Evolutionary conservation across 345 rosid genomes (phyloP), one percentile per base, ranked within the genome.

Genomic region (Populus davidiana): DNA sequence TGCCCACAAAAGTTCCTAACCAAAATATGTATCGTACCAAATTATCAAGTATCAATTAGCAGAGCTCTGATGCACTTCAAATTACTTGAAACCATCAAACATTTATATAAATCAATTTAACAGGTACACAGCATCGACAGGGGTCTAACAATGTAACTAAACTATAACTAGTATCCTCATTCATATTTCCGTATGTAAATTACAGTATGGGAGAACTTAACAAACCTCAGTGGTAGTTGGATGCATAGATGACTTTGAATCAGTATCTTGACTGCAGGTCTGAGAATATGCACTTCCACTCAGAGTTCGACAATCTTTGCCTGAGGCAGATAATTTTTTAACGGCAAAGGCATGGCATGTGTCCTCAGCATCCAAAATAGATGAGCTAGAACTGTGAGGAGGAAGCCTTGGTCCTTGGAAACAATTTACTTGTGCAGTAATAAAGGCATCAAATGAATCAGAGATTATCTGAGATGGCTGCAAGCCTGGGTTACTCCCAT

Each of bases 301-400:
- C 11, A 75, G 63, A 56, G 75, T 67, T 31, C 33, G 70, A 79
- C 78, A 50, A 75, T 80, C 86, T 84, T 81, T 84, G 43, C 50
- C 74, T 3, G 78, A 76, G 65, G 87, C 86, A 69, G 91, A 80
- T 76, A 73, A 36, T 6, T 81, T 90, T 75, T 86, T 91, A 76
- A 86, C 90, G 21, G 91, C 54, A 89, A 96, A 92, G 63, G 91
- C 94, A 56, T 93, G 97, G 78, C 99, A 93, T 71, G 99, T 93
- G 69, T 96, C 92, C 75, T 96, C 98, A 66, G 94, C 99, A 81
- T 96, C 96, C 70, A 96, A 86, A 70, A 93, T 92, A 31, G 99
- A 96, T 36, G 90, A 87, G 68, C 72, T 77, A 21, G 84, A 13
- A 76, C 78, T 84, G 65, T 85, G 86, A 72, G 82, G 49, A 44